These are phyloP conservation scores for Parathielavia hyrcaniae DNA, from an alignment of 495 filamentous ascomycete genomes.

Conservation along the genomic window DNA sequence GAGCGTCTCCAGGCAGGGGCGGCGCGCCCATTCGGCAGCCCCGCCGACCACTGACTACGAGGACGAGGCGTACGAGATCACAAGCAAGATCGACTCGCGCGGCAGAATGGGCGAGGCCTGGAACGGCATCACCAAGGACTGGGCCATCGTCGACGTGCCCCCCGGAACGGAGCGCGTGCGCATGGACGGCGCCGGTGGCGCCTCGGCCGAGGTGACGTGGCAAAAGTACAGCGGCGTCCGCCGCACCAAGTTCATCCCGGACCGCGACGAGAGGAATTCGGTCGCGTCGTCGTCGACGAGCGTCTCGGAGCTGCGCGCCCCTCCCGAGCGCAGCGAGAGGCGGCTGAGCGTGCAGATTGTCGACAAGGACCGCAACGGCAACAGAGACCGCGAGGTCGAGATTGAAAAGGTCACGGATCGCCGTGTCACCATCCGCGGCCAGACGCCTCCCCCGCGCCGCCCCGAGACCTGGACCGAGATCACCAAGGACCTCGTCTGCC, in stretches of 20 bases:
- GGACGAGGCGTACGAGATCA: slow-evolving; percentile 64
- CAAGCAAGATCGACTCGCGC: slow-evolving; percentile 51
- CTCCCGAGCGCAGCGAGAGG: slow-evolving; percentile 23
- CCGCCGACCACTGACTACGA: slow-evolving; percentile 37
- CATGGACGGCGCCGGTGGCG: slow-evolving; percentile 69
- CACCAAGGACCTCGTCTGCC: slow-evolving; percentile 83
- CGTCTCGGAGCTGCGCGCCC: slow-evolving; percentile 26
- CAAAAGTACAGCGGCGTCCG: slow-evolving; percentile 69
- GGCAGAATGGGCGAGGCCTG: slow-evolving; percentile 60
- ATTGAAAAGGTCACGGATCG: slow-evolving; percentile 44
- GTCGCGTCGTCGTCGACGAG: slow-evolving; percentile 29
- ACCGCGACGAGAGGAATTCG: slow-evolving; percentile 34
- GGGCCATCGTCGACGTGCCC: slow-evolving; percentile 73
- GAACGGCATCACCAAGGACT: slow-evolving; percentile 62
- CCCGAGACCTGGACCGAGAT: slow-evolving; percentile 94
- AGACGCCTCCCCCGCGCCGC: slow-evolving; percentile 37
- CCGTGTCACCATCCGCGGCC: slow-evolving; percentile 34
- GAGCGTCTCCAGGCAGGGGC: slow-evolving; percentile 29
- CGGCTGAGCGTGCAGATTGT: slow-evolving; percentile 42
- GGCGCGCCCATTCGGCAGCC: slow-evolving; percentile 45
- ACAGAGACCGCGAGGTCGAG: slow-evolving; percentile 41
- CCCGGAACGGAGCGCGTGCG: slow-evolving; percentile 68
- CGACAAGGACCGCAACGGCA: slow-evolving; percentile 33
- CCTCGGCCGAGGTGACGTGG: slow-evolving; percentile 63
- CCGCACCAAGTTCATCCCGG: slow-evolving; percentile 58